Evolutionary conservation across 306 rosid species (phyloP).

Genomic region (Trichosanthes cucumerina): DNA sequence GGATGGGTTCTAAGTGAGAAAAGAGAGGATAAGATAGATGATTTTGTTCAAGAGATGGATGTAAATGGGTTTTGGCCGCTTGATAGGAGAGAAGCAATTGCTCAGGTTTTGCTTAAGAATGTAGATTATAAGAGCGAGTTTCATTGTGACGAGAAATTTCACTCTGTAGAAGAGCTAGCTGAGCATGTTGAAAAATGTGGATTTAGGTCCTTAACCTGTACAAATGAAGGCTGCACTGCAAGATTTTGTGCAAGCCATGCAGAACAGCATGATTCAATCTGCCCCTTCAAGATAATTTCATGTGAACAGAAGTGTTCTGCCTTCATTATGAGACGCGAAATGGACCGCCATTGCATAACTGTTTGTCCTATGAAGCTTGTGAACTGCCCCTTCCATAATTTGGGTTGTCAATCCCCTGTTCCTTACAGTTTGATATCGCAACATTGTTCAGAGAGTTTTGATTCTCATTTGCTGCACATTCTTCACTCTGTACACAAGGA

Average conservation of each 20-base stretch:
- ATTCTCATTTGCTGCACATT: conserved; percentile 43
- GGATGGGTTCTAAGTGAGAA: conserved; percentile 72
- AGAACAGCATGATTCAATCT: conserved; percentile 55
- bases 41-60: conserved; percentile 71
- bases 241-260: conserved; percentile 41
- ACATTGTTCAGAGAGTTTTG: conserved; percentile 38
- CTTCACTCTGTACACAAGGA: conserved; percentile 51
- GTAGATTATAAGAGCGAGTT: conserved; percentile 54
- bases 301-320: conserved; percentile 73
- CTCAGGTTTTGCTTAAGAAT: conserved; percentile 42
- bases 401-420: conserved; percentile 57
- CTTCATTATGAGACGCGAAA: conserved; percentile 59
- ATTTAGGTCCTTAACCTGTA: conserved; percentile 43
- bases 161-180: conserved; percentile 36
- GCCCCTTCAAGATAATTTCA: conserved; percentile 65
- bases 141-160: conserved; percentile 45
- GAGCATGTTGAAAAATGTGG: conserved; percentile 38
- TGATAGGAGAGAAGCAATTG: conserved; percentile 47
- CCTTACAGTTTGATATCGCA: conserved; percentile 41
- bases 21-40: conserved; percentile 84
- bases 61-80: conserved; percentile 60
- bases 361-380: conserved; percentile 81
- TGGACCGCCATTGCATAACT: conserved; percentile 88
- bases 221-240: conserved; percentile 52
- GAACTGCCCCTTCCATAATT: conserved; percentile 63